Evolutionary conservation across 2,329 filamentous ascomycete genomes (phyloP).

Genomic region (Aspergillus aculeatus): DNA sequence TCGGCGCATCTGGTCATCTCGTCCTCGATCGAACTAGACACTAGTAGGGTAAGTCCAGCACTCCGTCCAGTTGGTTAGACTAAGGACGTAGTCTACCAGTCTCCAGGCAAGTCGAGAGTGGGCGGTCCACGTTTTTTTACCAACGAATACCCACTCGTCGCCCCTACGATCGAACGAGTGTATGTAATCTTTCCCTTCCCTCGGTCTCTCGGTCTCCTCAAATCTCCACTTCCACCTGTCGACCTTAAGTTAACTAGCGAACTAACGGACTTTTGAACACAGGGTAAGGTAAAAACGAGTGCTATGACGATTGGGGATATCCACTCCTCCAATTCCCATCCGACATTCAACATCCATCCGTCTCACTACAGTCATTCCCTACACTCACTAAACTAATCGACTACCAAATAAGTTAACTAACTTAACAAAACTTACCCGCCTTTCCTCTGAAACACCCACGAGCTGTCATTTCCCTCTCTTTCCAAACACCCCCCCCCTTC

Average conservation of each 20-base stretch:
- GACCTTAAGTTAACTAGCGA: background rate
- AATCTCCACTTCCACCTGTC: slow-evolving; percentile 28
- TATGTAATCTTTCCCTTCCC: slow-evolving; percentile 16
- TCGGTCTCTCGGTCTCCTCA: slow-evolving; percentile 13
- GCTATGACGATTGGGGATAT: slow-evolving; percentile 30
- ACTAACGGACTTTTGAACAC: background rate
- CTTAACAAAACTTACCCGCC: background rate
- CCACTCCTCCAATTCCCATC: slow-evolving; percentile 2
- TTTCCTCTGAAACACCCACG: background rate
- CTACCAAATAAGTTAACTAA: background rate
- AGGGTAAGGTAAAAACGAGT: too few relatives aligned
- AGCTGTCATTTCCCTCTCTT: background rate
- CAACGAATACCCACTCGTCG: slow-evolving; percentile 10
- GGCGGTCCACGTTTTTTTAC: slow-evolving; percentile 17
- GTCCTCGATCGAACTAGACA: background rate
- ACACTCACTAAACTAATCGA: background rate
- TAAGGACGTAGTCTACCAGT: background rate
- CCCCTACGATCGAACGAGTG: slow-evolving; percentile 7
- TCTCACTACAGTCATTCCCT: background rate
- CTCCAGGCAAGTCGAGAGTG: background rate
- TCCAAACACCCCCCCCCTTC: background rate
- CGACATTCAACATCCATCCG: background rate
- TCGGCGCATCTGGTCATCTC: background rate
- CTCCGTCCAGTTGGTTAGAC: background rate
- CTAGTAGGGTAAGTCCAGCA: background rate